phyloP scores from a whole-genome alignment of 768 basidiomycete genomes.

The Leccinum barrowsii region DNA sequence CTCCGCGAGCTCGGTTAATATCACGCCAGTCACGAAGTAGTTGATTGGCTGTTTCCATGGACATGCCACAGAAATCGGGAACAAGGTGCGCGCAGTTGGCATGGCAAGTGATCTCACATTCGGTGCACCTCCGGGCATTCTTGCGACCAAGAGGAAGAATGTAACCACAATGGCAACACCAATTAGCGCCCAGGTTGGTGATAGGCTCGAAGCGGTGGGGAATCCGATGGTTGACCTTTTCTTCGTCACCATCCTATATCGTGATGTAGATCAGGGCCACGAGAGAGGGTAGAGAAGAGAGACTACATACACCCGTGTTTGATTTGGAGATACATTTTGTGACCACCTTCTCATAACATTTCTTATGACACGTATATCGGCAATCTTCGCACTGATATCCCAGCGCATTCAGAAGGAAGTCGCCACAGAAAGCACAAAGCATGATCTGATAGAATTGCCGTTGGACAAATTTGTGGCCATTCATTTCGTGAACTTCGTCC shows the following conservation, averaged over 20 bases:
- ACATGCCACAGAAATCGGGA: constrained; percentile 99
- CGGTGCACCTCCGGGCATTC: constrained; percentile 92
- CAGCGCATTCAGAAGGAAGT: constrained; percentile 93
- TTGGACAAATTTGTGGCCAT: constrained; percentile 97
- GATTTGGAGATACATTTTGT: constrained; percentile 99
- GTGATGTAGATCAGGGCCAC: background rate
- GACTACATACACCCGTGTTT: constrained; percentile 75
- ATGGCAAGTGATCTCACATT: constrained; percentile 96
- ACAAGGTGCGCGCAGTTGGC: constrained; percentile 97
- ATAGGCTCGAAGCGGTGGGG: constrained; percentile 97
- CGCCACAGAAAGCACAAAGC: constrained; percentile 96
- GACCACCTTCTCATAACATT: constrained; percentile 97
- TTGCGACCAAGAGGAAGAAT: constrained; percentile 96
- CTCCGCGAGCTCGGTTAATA: constrained; percentile 72
- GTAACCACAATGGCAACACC: constrained; percentile 99
- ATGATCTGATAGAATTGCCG: constrained; percentile 98
- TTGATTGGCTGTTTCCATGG: constrained; percentile 97
- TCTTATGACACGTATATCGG: constrained; percentile 98
- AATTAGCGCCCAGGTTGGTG: constrained; percentile 95
- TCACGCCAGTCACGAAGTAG: constrained; percentile 87
- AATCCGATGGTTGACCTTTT: constrained; percentile 98
- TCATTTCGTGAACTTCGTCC: constrained; percentile 98
- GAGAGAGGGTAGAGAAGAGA: background rate
- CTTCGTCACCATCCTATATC: constrained; percentile 86
- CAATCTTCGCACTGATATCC: constrained; percentile 99